These are phyloP conservation scores for Bassia scoparia DNA, from an alignment of 148 eudicot genomes.

Conservation along the genomic window DNA sequence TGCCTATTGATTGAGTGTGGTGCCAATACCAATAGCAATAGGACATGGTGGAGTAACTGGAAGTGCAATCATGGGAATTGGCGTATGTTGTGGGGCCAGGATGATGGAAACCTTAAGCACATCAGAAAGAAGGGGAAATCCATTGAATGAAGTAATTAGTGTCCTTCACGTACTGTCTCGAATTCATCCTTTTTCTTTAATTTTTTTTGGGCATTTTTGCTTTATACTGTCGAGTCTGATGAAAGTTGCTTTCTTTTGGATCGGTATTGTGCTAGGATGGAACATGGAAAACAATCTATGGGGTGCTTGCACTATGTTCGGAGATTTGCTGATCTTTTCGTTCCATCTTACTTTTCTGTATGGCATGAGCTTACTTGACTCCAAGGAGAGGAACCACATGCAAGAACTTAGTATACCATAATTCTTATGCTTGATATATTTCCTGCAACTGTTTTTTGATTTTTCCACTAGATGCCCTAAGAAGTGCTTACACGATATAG, in stretches of 20 bases:
- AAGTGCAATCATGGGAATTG: slow-evolving; percentile 23
- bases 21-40: slow-evolving; percentile 18
- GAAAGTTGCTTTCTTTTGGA: background rate
- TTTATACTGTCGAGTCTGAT: background rate
- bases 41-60: slow-evolving; percentile 23
- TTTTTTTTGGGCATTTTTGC: background rate
- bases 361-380: slow-evolving; percentile 26
- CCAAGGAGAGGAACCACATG: slow-evolving; percentile 21
- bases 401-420: slow-evolving; percentile 22
- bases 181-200: background rate
- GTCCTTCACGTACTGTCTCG: slow-evolving; percentile 17
- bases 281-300: slow-evolving; percentile 25
- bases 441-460: too few species aligned
- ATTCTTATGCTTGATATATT: background rate
- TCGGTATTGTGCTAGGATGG: slow-evolving; percentile 25
- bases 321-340: slow-evolving; percentile 28
- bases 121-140: slow-evolving; percentile 14
- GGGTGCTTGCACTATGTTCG: slow-evolving; percentile 31
- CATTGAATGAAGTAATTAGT: slow-evolving; percentile 16
- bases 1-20: slow-evolving; percentile 25
- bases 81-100: slow-evolving; percentile 28
- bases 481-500: too few species aligned
- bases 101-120: slow-evolving; percentile 22
- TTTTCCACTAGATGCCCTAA: too few species aligned
- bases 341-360: slow-evolving; percentile 29